Evolutionary conservation across 2,329 filamentous ascomycete genomes (phyloP).

Genomic region (Calycina marina): DNA sequence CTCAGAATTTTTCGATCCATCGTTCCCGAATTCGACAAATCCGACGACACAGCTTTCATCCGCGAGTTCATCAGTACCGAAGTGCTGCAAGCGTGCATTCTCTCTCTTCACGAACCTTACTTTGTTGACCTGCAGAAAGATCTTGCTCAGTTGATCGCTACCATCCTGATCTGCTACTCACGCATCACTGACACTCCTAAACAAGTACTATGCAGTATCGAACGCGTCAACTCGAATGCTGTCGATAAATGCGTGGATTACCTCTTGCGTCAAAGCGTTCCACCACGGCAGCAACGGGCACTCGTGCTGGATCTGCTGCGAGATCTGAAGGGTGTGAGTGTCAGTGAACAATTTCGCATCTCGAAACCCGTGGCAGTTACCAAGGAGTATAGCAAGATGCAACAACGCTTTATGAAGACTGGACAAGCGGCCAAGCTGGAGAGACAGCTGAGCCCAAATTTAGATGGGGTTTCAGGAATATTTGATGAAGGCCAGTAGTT

Average conservation of each 20-base stretch:
- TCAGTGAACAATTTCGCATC: constrained; percentile 86
- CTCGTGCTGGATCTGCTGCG: constrained; percentile 75
- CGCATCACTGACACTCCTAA: constrained; percentile 55
- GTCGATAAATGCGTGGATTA: constrained; percentile 50
- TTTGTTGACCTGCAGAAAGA: constrained; percentile 96
- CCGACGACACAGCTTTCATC: constrained; percentile 32
- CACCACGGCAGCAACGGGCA: constrained; percentile 63
- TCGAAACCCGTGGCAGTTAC: constrained; percentile 33
- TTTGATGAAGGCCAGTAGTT: no score
- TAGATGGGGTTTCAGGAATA: constrained; percentile 19
- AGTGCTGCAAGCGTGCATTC: constrained; percentile 79
- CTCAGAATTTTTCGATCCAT: constrained; percentile 77
- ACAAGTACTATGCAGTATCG: constrained; percentile 63
- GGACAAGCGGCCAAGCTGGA: constrained; percentile 9
- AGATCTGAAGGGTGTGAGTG: constrained; percentile 76
- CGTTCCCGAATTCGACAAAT: constrained; percentile 59
- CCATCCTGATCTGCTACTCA: constrained; percentile 67
- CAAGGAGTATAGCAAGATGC: constrained; percentile 40
- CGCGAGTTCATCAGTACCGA: constrained; percentile 82
- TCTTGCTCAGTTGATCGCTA: constrained; percentile 72
- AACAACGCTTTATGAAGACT: constrained; percentile 51
- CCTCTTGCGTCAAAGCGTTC: constrained; percentile 40
- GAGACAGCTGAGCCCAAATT: constrained; percentile 12
- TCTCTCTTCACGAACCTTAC: constrained; percentile 84
- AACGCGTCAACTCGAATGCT: constrained; percentile 55